Conservation (phyloP, 345 rosid species). For the Rubroshorea leprosula region DNA sequence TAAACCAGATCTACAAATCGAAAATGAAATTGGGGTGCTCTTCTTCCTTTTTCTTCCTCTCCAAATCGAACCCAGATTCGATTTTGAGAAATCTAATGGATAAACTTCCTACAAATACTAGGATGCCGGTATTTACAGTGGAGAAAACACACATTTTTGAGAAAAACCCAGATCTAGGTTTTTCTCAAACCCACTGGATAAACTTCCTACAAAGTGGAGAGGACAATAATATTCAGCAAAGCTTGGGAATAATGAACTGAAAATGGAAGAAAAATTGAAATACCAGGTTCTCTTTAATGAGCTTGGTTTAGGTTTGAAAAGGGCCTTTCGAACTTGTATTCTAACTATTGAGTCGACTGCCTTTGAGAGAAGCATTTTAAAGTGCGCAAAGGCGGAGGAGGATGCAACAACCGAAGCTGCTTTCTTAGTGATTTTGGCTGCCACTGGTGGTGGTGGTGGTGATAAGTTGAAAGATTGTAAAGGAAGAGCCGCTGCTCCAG, state of each 20-base stretch:
- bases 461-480: neutral
- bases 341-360: conserved; percentile 27
- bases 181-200: too few species aligned
- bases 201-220: conserved; percentile 47
- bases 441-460: neutral
- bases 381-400: conserved; percentile 7
- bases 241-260: neutral
- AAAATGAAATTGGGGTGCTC: too few species aligned
- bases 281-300: conserved; percentile 75
- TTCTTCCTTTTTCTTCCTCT: too few species aligned
- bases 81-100: too few species aligned
- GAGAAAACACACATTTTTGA: too few species aligned
- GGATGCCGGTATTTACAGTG: too few species aligned
- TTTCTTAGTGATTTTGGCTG: neutral
- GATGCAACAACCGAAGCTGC: neutral
- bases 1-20: too few species aligned
- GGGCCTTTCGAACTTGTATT: conserved; percentile 55
- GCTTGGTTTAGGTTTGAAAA: conserved; percentile 81
- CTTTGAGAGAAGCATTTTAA: conserved; percentile 40
- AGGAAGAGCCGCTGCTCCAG: neutral
- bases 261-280: neutral
- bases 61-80: too few species aligned
- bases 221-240: conserved; percentile 9
- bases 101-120: too few species aligned
- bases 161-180: too few species aligned